Conservation (phyloP, 352 stramenopile genomes). For the Phytophthora hybrid region DNA sequence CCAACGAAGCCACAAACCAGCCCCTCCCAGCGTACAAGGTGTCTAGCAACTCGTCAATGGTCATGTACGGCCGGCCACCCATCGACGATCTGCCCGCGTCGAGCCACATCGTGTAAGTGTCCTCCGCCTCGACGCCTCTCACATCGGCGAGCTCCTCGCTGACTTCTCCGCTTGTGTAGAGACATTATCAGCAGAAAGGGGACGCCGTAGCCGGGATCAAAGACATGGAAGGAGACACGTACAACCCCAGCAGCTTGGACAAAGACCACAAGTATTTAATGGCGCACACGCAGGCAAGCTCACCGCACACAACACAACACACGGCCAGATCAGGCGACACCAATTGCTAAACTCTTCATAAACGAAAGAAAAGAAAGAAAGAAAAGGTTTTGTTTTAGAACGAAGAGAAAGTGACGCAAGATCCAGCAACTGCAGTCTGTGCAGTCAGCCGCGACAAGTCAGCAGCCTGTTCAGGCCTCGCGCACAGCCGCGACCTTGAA, state of each 20-base stretch:
- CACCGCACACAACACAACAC: slow-evolving; percentile 13
- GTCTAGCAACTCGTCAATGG: slow-evolving; percentile 57
- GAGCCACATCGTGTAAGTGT: slow-evolving; percentile 56
- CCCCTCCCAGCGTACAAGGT: slow-evolving; percentile 47
- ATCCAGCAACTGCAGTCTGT: not conserved
- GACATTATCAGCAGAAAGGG: slow-evolving; percentile 4
- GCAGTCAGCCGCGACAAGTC: not conserved
- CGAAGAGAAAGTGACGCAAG: not conserved
- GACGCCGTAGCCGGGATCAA: not conserved
- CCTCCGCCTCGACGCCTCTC: slow-evolving; percentile 41
- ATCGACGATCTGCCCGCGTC: slow-evolving; percentile 17
- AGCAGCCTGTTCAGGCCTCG: slow-evolving; percentile 38
- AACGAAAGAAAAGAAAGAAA: slow-evolving; percentile 30
- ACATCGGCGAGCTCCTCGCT: slow-evolving; percentile 19
- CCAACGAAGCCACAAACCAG: slow-evolving; percentile 40
- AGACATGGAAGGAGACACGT: not conserved
- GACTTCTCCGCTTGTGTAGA: slow-evolving; percentile 23
- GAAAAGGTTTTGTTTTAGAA: slow-evolving; percentile 40
- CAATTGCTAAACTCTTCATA: slow-evolving; percentile 35
- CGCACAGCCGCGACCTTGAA: slow-evolving; percentile 56
- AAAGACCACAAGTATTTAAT: slow-evolving; percentile 57
- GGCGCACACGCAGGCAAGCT: slow-evolving; percentile 34
- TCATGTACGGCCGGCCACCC: slow-evolving; percentile 70
- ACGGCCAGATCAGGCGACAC: slow-evolving; percentile 16
- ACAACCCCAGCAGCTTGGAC: slow-evolving; percentile 34